Evolutionary conservation across 2,329 filamentous ascomycete genomes (phyloP), one percentile per base, ranked within the genome.

Genomic region (Boeremia exigua): DNA sequence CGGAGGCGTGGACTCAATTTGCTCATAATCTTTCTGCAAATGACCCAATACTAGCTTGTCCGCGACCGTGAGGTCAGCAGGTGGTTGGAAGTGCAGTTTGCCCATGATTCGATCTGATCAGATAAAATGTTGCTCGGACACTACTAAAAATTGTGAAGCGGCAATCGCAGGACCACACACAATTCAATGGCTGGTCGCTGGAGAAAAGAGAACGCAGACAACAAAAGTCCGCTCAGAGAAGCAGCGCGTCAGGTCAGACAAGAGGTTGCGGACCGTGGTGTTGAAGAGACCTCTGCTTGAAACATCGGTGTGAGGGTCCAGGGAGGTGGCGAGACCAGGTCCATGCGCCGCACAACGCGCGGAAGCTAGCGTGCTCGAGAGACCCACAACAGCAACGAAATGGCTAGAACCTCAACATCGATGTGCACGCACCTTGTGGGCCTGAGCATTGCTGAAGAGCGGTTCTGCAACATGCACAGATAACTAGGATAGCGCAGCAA

Each of bases 31-130:
- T 38, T 68, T 71, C 43, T 69, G 60, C 32, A 74, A 47, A 14
- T 72, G 58, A 6, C 65, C 59, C 40, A 74, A 32, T 15, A 74
- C 69, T 39, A 73, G 52, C 25, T 66, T 69, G 45, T 74, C 71
- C 33, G 67, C 67, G 6, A 49, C 56, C 4, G 70, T 73, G 11
- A 74, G 67, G 46, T 72, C 66, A 37, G 66, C 66, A 60, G 71
- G 69, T 11, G 63, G 63, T 47, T 66, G 63, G 40, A 71, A 72
- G 36, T 68, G 63, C 5, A 74, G 59, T 40, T 67, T 67, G 56
- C 69, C 69, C 70, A 72, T 74, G 2, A 9, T 42, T 12, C 6
- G 33, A 48, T 40, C 33, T 34, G 54, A 48, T 56, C 28, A 48
- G 33, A 48, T 34, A 46, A 27, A 23, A 32, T 45, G 27, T 2